Evolutionary conservation across 106 monocot species (phyloP).

Genomic region (Dioscorea alata): DNA sequence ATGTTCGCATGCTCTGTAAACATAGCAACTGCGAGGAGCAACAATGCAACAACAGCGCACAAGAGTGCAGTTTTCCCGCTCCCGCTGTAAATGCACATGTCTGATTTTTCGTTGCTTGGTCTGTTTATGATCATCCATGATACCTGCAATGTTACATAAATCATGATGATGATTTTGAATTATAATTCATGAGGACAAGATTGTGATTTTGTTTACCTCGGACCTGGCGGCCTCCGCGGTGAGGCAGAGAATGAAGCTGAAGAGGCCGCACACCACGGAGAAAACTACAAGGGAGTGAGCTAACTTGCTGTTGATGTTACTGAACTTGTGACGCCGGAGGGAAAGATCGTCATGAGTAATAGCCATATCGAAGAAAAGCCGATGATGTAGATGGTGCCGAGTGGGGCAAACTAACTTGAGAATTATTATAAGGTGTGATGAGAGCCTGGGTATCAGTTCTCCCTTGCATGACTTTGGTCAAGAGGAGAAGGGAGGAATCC

Average conservation of each 20-base stretch:
- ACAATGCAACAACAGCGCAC: conserved; percentile 52
- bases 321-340: conserved; percentile 7
- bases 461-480: conserved; percentile 11
- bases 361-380: conserved; percentile 28
- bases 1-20: conserved; percentile 69
- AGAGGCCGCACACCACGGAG: conserved; percentile 66
- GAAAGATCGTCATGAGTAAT: conserved; percentile 71
- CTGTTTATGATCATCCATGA: conserved; percentile 46
- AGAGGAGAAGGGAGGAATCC: conserved; percentile 32
- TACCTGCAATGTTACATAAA: conserved; percentile 14
- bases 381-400: not conserved
- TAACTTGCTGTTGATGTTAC: conserved; percentile 31
- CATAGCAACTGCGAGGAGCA: conserved; percentile 67
- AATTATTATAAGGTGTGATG: not conserved
- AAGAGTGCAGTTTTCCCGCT: conserved; percentile 54
- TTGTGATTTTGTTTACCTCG: conserved; percentile 40
- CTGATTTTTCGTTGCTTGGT: conserved; percentile 1
- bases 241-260: conserved; percentile 66
- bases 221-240: conserved; percentile 73
- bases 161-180: no score
- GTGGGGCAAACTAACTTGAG: not conserved
- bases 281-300: conserved; percentile 57
- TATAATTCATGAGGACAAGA: no score
- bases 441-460: not conserved
- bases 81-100: conserved; percentile 56